phyloP scores from a whole-genome alignment of 2,329 filamentous ascomycete genomes.

The Mollisiaceae sp. region DNA sequence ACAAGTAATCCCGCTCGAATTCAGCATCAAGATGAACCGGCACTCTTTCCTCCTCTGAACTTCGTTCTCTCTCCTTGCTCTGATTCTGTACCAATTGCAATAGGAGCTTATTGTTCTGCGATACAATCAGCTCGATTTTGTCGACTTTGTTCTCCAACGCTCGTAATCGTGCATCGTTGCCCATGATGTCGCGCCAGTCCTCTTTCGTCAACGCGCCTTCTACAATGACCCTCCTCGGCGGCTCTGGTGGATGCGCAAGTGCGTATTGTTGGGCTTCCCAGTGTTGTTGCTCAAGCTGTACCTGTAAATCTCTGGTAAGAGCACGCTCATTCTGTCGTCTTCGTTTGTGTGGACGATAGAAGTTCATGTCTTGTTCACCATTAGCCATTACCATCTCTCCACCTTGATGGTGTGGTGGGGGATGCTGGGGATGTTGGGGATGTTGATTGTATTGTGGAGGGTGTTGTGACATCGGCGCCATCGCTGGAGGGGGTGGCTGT shows the following conservation, averaged over 20 bases:
- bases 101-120: conserved; percentile 43
- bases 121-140: conserved; percentile 41
- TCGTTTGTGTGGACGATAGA: conserved; percentile 38
- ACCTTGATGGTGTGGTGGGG: conserved; percentile 22
- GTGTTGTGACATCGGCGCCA: conserved; percentile 25
- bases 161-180: conserved; percentile 41
- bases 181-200: conserved; percentile 43
- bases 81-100: conserved; percentile 39
- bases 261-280: conserved; percentile 29
- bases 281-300: conserved; percentile 38
- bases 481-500: conserved; percentile 18
- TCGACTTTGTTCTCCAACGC: conserved; percentile 41
- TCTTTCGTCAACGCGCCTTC: conserved; percentile 42
- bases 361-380: conserved; percentile 37
- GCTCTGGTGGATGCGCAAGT: conserved; percentile 33
- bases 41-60: conserved; percentile 40
- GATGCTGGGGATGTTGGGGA: conserved; percentile 21
- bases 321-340: conserved; percentile 37
- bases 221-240: conserved; percentile 39
- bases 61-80: conserved; percentile 36
- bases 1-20: conserved; percentile 44
- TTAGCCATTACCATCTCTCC: conserved; percentile 34
- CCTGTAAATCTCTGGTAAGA: conserved; percentile 35
- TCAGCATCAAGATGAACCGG: conserved; percentile 43
- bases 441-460: conserved; percentile 25